phyloP scores from a whole-genome alignment of 2,329 filamentous ascomycete genomes.

The Lizonia empirigonia region DNA sequence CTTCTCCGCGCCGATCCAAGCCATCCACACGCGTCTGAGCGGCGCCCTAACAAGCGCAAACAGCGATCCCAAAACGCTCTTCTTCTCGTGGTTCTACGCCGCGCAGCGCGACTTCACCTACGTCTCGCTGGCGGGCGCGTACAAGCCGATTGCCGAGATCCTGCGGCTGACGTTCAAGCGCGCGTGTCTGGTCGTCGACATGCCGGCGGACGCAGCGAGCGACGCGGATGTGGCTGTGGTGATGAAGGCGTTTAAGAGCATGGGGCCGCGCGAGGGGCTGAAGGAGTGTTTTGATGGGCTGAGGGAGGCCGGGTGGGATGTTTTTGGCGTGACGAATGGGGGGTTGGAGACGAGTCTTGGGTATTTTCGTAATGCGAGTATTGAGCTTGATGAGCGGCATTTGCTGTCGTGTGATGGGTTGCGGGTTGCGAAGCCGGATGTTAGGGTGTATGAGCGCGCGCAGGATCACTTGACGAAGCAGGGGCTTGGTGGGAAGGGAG shows the following conservation, averaged over 20 bases:
- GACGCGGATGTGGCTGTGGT: conserved; percentile 26
- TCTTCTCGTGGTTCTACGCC: conserved; percentile 38
- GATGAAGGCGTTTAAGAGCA: conserved; percentile 32
- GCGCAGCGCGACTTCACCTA: conserved; percentile 38
- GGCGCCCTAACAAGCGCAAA: conserved; percentile 18
- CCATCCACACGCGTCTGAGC: conserved; percentile 26
- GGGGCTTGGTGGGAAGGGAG: conserved; percentile 6
- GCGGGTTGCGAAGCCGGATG: conserved; percentile 30
- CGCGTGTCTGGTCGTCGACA: conserved; percentile 26
- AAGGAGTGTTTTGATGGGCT: conserved; percentile 32
- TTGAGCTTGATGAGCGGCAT: conserved; percentile 26
- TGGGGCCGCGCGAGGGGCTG: conserved; percentile 27
- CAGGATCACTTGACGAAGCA: conserved; percentile 19
- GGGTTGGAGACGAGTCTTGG: conserved; percentile 22
- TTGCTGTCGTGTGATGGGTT: conserved; percentile 31
- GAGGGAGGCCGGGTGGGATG: conserved; percentile 26
- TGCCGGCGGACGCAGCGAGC: conserved; percentile 23
- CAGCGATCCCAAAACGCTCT: conserved; percentile 30
- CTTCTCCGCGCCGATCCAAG: conserved; percentile 24
- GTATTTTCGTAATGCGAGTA: conserved; percentile 25
- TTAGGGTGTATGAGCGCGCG: conserved; percentile 29
- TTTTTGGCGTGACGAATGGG: conserved; percentile 34
- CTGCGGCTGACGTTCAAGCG: conserved; percentile 27
- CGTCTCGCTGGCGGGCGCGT: conserved; percentile 21
- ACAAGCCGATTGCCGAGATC: conserved; percentile 32